Evolutionary conservation across 1,284 basidiomycete species (phyloP).

Genomic region (Gymnopus androsaceus): DNA sequence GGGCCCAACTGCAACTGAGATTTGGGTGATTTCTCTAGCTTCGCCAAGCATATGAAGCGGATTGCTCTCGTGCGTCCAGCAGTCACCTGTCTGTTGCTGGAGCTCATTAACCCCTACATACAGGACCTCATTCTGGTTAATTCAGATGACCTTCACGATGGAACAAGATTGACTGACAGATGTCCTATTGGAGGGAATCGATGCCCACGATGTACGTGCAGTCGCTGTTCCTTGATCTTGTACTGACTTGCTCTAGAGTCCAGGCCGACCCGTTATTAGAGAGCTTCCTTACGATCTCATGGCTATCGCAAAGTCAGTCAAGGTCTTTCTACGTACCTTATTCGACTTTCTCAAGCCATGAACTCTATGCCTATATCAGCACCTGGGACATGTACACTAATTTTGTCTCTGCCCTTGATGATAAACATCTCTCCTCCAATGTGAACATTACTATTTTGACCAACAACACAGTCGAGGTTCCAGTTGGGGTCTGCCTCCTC

Average conservation of each 20-base stretch:
- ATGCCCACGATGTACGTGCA: conserved; percentile 65
- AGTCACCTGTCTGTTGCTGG: too few species aligned
- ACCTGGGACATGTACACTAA: conserved; percentile 79
- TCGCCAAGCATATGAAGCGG: conserved; percentile 79
- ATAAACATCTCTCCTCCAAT: conserved; percentile 82
- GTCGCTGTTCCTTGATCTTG: neutral
- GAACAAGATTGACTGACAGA: conserved; percentile 75
- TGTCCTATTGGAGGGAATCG: conserved; percentile 65
- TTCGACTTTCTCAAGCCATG: conserved; percentile 55
- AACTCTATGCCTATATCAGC: conserved; percentile 79
- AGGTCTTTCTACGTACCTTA: neutral
- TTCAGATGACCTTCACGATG: conserved; percentile 84
- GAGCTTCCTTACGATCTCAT: conserved; percentile 82
- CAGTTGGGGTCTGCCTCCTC: conserved; percentile 63
- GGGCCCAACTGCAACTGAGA: conserved; percentile 76
- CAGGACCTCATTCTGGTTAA: conserved; percentile 74
- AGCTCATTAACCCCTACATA: too few species aligned
- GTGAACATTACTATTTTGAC: conserved; percentile 77
- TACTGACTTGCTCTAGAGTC: neutral
- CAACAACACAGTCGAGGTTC: conserved; percentile 48
- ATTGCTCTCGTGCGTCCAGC: conserved; percentile 59
- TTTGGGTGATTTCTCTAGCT: conserved; percentile 80
- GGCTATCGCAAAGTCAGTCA: conserved; percentile 77
- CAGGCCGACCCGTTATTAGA: conserved; percentile 70
- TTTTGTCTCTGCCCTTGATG: conserved; percentile 71